phyloP scores from a whole-genome alignment of 177 flowering plant genomes.

The Vitis hybrid region DNA sequence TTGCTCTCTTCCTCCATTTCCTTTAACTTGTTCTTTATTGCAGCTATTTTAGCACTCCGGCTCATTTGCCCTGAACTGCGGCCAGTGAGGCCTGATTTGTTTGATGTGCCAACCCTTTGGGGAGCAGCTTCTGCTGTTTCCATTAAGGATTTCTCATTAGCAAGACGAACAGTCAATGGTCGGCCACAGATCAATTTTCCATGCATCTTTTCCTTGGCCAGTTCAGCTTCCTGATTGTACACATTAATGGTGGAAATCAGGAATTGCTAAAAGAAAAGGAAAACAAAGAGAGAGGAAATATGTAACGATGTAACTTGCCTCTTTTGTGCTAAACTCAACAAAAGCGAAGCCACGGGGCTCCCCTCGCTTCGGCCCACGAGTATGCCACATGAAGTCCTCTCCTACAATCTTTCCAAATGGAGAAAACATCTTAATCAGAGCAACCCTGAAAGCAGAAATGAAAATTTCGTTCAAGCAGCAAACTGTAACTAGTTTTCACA shows the following conservation, averaged over 20 bases:
- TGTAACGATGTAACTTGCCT: slow-evolving; percentile 52
- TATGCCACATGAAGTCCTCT: slow-evolving; percentile 86
- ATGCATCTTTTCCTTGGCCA: slow-evolving; percentile 90
- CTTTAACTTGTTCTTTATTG: slow-evolving; percentile 83
- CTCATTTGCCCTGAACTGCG: slow-evolving; percentile 50
- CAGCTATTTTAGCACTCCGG: slow-evolving; percentile 71
- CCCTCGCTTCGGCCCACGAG: slow-evolving; percentile 87
- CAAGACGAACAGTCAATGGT: slow-evolving; percentile 77
- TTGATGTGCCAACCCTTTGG: slow-evolving; percentile 28
- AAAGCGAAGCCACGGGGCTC: slow-evolving; percentile 94
- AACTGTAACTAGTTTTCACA: neutral
- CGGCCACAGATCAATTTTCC: slow-evolving; percentile 84
- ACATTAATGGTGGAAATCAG: slow-evolving; percentile 74
- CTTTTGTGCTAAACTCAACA: slow-evolving; percentile 68
- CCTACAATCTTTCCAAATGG: slow-evolving; percentile 82
- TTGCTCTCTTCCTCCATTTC: slow-evolving; percentile 64
- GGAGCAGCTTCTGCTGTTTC: slow-evolving; percentile 36
- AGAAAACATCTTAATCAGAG: slow-evolving; percentile 83
- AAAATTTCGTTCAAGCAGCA: neutral
- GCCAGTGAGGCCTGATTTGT: slow-evolving; percentile 31
- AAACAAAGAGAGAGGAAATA: neutral
- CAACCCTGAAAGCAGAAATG: slow-evolving; percentile 39
- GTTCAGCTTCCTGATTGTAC: slow-evolving; percentile 91
- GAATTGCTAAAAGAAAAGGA: slow-evolving; percentile 10
- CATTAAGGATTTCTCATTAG: slow-evolving; percentile 59